Percentiles rank a stretch among this genome's conserved stretches.
phyloP scores from a whole-genome alignment of 257 asterid species.

The Plectranthus barbatus region DNA sequence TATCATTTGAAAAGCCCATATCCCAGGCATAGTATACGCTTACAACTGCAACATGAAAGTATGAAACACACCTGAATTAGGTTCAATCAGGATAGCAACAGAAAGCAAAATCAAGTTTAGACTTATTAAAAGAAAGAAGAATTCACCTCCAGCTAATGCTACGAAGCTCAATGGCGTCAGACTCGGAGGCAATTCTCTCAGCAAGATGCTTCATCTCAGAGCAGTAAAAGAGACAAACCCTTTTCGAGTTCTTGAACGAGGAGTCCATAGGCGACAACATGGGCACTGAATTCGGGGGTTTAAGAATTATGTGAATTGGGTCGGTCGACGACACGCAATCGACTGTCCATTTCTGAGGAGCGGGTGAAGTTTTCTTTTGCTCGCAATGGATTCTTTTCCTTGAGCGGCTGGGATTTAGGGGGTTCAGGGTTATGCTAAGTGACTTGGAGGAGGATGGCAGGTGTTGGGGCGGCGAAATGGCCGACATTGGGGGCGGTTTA shows the following conservation, averaged over 20 bases:
- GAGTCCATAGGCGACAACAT: constrained; percentile 40
- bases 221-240: constrained; percentile 72
- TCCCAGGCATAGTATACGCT: neutral
- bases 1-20: too few species aligned
- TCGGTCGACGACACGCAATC: constrained; percentile 67
- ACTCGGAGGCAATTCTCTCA: constrained; percentile 61
- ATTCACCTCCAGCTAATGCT: constrained; percentile 76
- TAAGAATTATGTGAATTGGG: constrained; percentile 84
- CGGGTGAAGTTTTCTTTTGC: constrained; percentile 23
- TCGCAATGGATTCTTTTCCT: constrained; percentile 43
- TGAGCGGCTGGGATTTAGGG: constrained; percentile 6
- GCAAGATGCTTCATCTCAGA: constrained; percentile 90
- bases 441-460: constrained; percentile 17
- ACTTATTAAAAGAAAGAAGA: neutral
- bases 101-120: neutral
- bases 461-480: constrained; percentile 39
- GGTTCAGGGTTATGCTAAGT: constrained; percentile 14
- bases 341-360: constrained; percentile 63
- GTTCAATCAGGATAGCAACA: neutral
- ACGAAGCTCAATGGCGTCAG: constrained; percentile 90
- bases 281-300: constrained; percentile 54
- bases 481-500: constrained; percentile 41
- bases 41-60: too few species aligned
- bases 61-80: neutral
- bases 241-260: constrained; percentile 34